A percentile compares a stretch with the other conserved stretches of the same genome.
Evolutionary conservation across 441 rosid genomes (phyloP).

Genomic region (Flueggea neowawraea): DNA sequence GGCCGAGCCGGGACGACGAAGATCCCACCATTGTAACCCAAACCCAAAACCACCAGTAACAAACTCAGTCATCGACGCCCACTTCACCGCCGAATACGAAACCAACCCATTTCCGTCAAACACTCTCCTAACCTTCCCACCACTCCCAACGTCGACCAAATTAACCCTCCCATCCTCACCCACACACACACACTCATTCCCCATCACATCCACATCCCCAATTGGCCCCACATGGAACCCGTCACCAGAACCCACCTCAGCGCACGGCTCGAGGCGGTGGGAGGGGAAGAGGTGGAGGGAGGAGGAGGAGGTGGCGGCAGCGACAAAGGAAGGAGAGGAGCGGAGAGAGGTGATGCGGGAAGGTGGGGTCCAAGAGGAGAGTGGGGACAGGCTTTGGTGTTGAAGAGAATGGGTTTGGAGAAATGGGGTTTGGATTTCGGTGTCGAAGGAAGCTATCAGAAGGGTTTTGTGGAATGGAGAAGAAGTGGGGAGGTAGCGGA

Average conservation of each 20-base stretch:
- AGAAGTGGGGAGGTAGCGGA: slow-evolving; percentile 79
- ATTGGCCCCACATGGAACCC: slow-evolving; percentile 59
- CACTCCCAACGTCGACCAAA: slow-evolving; percentile 45
- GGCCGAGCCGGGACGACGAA: slow-evolving; percentile 62
- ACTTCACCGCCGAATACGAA: slow-evolving; percentile 67
- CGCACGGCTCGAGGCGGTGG: slow-evolving; percentile 8
- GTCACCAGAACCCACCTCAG: slow-evolving; percentile 21
- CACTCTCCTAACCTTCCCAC: slow-evolving; percentile 40
- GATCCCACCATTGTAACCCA: slow-evolving; percentile 93
- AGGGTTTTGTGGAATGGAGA: slow-evolving; percentile 61
- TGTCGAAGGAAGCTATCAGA: slow-evolving; percentile 47
- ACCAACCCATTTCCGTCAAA: slow-evolving; percentile 74
- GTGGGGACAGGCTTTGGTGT: slow-evolving; percentile 27
- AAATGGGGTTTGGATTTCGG: slow-evolving; percentile 43
- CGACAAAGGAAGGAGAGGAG: slow-evolving; percentile 37
- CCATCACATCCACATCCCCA: slow-evolving; percentile 64
- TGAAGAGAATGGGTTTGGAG: slow-evolving; percentile 49
- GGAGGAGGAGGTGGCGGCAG: slow-evolving; percentile 53
- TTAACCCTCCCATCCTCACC: slow-evolving; percentile 94
- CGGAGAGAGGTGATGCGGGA: slow-evolving; percentile 67
- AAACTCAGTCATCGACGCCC: slow-evolving; percentile 88
- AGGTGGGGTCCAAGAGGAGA: slow-evolving; percentile 56
- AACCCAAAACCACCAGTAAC: slow-evolving; percentile 85
- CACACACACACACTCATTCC: slow-evolving; percentile 59
- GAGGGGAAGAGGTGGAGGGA: slow-evolving; percentile 55